Conservation (phyloP, 306 rosid species). For the Neltuma alba region DNA sequence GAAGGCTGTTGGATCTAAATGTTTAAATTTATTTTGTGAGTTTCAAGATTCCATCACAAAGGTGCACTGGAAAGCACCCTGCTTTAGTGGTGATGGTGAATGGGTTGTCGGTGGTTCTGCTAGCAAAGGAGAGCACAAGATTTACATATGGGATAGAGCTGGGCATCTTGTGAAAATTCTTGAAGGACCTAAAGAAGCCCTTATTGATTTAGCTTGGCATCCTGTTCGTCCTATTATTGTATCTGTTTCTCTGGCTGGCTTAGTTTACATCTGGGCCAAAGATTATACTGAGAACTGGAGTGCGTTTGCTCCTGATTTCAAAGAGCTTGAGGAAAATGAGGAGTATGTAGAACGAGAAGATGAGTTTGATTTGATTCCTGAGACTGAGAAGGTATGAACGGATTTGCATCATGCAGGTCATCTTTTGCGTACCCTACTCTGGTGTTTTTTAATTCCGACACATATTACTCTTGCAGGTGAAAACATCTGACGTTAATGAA, state of each 20-base stretch:
- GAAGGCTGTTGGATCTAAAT: slow-evolving; percentile 80
- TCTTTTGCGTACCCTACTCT: not conserved
- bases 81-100: slow-evolving; percentile 99
- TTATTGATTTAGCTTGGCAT: slow-evolving; percentile 97
- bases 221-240: slow-evolving; percentile 92
- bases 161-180: slow-evolving; percentile 97
- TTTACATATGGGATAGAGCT: slow-evolving; percentile 96
- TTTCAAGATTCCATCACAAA: slow-evolving; percentile 95
- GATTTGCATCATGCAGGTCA: slow-evolving; percentile 4
- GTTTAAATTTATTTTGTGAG: slow-evolving; percentile 81
- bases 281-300: slow-evolving; percentile 99
- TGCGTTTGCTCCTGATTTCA: slow-evolving; percentile 99
- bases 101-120: slow-evolving; percentile 99
- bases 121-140: slow-evolving; percentile 99
- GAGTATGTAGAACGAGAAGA: slow-evolving; percentile 94
- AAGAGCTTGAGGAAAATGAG: slow-evolving; percentile 98
- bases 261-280: slow-evolving; percentile 95
- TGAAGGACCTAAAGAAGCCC: slow-evolving; percentile 99
- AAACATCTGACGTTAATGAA: slow-evolving; percentile 78
- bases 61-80: slow-evolving; percentile 99
- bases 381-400: slow-evolving; percentile 75
- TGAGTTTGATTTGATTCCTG: slow-evolving; percentile 94
- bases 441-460: not conserved
- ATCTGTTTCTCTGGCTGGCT: slow-evolving; percentile 88
- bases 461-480: slow-evolving; percentile 57